Percentiles rank a stretch among this genome's conserved stretches.
These are phyloP conservation scores for Spizellomyces sp. DNA, from an alignment of 192 early-diverging fungal species.

Conservation along the genomic window DNA sequence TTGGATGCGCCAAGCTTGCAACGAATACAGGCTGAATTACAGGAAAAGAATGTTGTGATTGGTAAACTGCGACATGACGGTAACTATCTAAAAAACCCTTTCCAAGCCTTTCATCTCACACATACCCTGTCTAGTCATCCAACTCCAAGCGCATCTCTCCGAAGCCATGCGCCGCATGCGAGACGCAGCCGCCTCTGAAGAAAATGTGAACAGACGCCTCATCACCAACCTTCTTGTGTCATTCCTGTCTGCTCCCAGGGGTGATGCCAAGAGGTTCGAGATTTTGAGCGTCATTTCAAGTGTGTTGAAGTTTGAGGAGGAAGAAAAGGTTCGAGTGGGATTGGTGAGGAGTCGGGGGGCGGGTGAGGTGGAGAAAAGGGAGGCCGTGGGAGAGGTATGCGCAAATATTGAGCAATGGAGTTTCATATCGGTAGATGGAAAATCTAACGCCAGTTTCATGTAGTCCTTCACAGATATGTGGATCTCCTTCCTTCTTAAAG, in stretches of 20 bases:
- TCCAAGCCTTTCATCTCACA: neutral
- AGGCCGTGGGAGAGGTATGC: constrained; percentile 1
- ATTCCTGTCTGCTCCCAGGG: constrained; percentile 81
- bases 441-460: neutral
- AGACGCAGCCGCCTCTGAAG: constrained; percentile 75
- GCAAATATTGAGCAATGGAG: too few relatives aligned
- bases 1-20: neutral
- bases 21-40: constrained; percentile 58
- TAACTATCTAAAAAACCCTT: constrained; percentile 20
- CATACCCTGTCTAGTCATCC: constrained; percentile 57
- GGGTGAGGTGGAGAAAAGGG: constrained; percentile 19
- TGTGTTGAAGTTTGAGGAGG: constrained; percentile 83
- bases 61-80: constrained; percentile 78
- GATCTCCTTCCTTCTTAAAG: constrained; percentile 54
- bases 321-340: constrained; percentile 70
- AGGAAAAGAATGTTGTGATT: constrained; percentile 72
- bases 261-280: constrained; percentile 90
- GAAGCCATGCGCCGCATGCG: constrained; percentile 89
- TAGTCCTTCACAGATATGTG: constrained; percentile 53
- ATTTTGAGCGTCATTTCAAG: constrained; percentile 87
- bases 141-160: constrained; percentile 85
- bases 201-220: constrained; percentile 63
- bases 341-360: constrained; percentile 14
- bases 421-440: neutral
- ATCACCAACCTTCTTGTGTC: constrained; percentile 89